Conservation (phyloP, 495 filamentous ascomycete species). For the Annulohypoxylon maeteangense region DNA sequence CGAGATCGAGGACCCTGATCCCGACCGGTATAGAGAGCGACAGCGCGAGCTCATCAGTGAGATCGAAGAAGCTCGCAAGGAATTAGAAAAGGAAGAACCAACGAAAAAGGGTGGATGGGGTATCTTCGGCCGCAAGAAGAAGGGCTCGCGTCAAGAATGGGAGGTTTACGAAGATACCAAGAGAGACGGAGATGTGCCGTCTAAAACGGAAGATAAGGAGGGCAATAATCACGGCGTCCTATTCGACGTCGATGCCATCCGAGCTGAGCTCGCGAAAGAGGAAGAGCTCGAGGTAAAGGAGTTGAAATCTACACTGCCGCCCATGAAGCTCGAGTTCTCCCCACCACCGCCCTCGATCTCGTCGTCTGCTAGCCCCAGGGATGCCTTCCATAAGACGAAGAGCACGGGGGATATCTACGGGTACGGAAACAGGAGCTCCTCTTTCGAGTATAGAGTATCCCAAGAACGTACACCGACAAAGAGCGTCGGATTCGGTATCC, state of each 20-base stretch:
- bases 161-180: conserved; percentile 83
- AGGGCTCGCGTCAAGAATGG: conserved; percentile 86
- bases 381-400: conserved; percentile 61
- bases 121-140: conserved; percentile 82
- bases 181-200: conserved; percentile 40
- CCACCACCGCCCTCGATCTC: conserved; percentile 46
- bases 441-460: conserved; percentile 51
- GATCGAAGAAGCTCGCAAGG: conserved; percentile 92
- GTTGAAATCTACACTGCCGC: conserved; percentile 85
- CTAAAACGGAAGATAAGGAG: conserved; percentile 56
- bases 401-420: conserved; percentile 54
- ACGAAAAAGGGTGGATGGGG: conserved; percentile 65
- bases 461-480: conserved; percentile 43
- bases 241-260: conserved; percentile 96
- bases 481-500: conserved; percentile 12
- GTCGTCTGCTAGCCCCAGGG: conserved; percentile 45
- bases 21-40: conserved; percentile 86
- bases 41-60: conserved; percentile 95
- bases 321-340: conserved; percentile 80
- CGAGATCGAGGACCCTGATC: conserved; percentile 97
- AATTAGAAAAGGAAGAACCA: conserved; percentile 73
- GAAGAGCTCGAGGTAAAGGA: conserved; percentile 76
- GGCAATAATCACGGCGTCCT: conserved; percentile 71
- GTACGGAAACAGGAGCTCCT: conserved; percentile 22
- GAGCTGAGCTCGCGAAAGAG: conserved; percentile 82